Evolutionary conservation across 2,329 filamentous ascomycete species (phyloP).

Genomic region (Periglandula ipomoeae): DNA sequence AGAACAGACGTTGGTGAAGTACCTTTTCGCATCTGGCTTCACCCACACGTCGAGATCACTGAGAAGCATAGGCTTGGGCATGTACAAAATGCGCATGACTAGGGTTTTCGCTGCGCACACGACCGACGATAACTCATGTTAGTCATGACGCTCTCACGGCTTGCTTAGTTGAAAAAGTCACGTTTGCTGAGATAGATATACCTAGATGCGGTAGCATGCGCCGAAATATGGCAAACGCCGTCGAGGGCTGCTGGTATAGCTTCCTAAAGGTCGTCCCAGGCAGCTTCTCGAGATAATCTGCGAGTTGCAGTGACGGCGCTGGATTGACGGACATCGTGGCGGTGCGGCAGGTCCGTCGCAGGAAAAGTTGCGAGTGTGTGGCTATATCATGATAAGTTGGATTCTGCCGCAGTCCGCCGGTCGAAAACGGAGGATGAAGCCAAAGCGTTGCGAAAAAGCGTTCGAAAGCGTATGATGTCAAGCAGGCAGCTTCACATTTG

Average conservation of each 20-base stretch:
- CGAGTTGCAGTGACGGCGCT: constrained; percentile 48
- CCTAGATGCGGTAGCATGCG: constrained; percentile 92
- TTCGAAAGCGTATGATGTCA: neutral
- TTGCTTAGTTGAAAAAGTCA: too few relatives aligned
- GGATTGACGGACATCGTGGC: constrained; percentile 37
- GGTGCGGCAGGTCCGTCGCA: constrained; percentile 18
- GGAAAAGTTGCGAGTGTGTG: neutral
- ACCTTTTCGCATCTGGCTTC: constrained; percentile 48
- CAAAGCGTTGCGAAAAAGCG: neutral
- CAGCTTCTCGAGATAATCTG: constrained; percentile 89
- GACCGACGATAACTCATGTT: neutral
- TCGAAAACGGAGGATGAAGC: neutral
- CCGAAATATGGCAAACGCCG: constrained; percentile 88
- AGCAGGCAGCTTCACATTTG: neutral
- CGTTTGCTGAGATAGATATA: constrained; percentile 26
- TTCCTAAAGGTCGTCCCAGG: constrained; percentile 82
- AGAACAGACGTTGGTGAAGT: neutral
- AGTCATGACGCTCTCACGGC: neutral
- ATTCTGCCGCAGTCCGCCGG: neutral
- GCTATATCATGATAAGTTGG: constrained; percentile 11
- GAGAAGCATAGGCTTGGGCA: constrained; percentile 70
- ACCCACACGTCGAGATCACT: constrained; percentile 81
- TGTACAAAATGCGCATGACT: constrained; percentile 91
- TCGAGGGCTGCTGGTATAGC: constrained; percentile 93
- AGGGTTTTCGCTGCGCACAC: constrained; percentile 68